phyloP scores from a whole-genome alignment of 2,329 filamentous ascomycete genomes.

The Pseudogymnoascus sp. region DNA sequence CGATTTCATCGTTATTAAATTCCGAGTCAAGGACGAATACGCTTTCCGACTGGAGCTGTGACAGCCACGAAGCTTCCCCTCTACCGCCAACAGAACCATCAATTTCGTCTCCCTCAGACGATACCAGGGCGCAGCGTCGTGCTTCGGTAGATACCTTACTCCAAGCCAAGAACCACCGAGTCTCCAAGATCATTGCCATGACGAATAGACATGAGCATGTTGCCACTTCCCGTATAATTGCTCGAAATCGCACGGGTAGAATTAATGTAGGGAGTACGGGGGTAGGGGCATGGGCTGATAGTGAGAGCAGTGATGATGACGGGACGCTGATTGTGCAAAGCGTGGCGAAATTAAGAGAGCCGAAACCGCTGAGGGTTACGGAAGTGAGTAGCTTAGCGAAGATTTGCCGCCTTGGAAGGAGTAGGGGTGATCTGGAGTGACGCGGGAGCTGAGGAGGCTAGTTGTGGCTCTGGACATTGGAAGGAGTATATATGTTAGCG shows the following conservation, averaged over 20 bases:
- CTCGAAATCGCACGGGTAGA: neutral
- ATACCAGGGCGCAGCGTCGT: neutral
- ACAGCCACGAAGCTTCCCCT: neutral
- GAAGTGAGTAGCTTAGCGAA: neutral
- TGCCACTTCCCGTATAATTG: neutral
- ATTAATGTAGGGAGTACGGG: neutral
- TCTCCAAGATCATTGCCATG: neutral
- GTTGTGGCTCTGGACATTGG: neutral
- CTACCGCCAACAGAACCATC: neutral
- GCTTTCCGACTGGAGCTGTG: neutral
- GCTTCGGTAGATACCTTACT: neutral
- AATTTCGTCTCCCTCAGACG: neutral
- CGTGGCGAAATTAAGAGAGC: neutral
- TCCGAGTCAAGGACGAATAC: neutral
- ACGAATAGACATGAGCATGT: neutral
- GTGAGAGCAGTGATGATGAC: neutral
- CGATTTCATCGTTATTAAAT: neutral
- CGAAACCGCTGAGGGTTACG: neutral
- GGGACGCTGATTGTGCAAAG: neutral
- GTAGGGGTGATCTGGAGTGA: neutral
- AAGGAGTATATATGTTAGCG: neutral
- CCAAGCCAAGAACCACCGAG: neutral
- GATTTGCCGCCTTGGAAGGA: neutral
- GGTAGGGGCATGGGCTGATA: neutral
- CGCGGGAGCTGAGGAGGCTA: neutral